A percentile compares a stretch with the other conserved stretches of the same genome.
Evolutionary conservation across 768 basidiomycete genomes (phyloP).

Genomic region (Rhodocollybia butyracea): DNA sequence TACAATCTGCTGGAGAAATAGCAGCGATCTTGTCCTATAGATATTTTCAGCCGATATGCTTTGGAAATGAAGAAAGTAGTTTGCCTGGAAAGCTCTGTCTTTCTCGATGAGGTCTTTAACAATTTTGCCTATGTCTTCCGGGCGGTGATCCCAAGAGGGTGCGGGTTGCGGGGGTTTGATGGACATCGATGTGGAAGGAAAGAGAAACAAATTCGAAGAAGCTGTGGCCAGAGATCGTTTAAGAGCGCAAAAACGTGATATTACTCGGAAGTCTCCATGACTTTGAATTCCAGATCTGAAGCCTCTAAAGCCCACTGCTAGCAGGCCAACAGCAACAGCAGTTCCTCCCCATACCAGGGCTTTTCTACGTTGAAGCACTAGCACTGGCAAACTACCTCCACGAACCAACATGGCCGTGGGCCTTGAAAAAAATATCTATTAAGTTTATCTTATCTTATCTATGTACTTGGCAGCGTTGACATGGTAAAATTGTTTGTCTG

Average conservation of each 20-base stretch:
- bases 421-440: background rate
- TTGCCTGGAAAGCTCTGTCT: constrained; percentile 41
- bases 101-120: constrained; percentile 58
- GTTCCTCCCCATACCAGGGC: constrained; percentile 27
- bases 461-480: background rate
- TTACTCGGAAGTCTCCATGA: constrained; percentile 13
- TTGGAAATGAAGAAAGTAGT: background rate
- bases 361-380: background rate
- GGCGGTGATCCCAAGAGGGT: constrained; percentile 63
- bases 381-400: background rate
- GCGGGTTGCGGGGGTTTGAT: constrained; percentile 64
- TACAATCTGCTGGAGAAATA: constrained; percentile 53
- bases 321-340: constrained; percentile 37
- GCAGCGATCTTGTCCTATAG: constrained; percentile 53
- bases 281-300: no score
- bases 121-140: constrained; percentile 53
- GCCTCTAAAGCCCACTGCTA: constrained; percentile 35
- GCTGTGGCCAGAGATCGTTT: constrained; percentile 7
- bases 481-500: no score
- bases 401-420: constrained; percentile 2
- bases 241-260: background rate
- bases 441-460: background rate
- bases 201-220: constrained; percentile 8
- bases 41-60: background rate
- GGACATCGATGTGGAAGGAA: constrained; percentile 33